phyloP scores from a whole-genome alignment of 2,329 filamentous ascomycete species.

The Aschersonia sp. region DNA sequence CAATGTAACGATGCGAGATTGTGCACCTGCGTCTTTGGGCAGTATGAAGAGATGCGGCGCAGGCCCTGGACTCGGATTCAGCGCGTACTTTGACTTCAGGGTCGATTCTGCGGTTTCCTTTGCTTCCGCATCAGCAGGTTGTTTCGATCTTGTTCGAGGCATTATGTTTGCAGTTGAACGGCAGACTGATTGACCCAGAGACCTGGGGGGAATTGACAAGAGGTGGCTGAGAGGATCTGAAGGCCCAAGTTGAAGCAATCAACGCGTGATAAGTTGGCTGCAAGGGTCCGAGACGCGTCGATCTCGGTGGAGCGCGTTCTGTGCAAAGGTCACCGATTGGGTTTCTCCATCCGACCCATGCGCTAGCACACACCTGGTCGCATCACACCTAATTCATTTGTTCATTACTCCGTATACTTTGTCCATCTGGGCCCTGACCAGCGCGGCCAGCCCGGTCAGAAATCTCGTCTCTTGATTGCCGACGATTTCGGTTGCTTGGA shows the following conservation, averaged over 20 bases:
- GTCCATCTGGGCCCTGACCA: too few species aligned
- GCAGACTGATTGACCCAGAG: too few species aligned
- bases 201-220: too few species aligned
- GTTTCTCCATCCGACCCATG: too few species aligned
- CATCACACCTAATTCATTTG: too few species aligned
- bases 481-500: too few species aligned
- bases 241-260: neutral
- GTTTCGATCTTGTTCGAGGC: slow-evolving; percentile 34
- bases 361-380: too few species aligned
- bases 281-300: neutral
- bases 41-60: slow-evolving; percentile 45
- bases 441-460: too few species aligned
- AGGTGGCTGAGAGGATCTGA: too few species aligned
- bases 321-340: too few species aligned
- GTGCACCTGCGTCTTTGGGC: slow-evolving; percentile 35
- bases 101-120: slow-evolving; percentile 14
- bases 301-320: neutral
- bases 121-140: slow-evolving; percentile 12
- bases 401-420: too few species aligned
- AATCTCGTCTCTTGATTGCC: too few species aligned
- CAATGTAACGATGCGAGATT: slow-evolving; percentile 43
- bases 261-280: neutral
- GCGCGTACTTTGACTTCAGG: slow-evolving; percentile 20
- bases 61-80: slow-evolving; percentile 24
- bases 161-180: slow-evolving; percentile 15